Conservation (phyloP, 192 early-diverging fungal genomes). For the Rhizophagus clarus region DNA sequence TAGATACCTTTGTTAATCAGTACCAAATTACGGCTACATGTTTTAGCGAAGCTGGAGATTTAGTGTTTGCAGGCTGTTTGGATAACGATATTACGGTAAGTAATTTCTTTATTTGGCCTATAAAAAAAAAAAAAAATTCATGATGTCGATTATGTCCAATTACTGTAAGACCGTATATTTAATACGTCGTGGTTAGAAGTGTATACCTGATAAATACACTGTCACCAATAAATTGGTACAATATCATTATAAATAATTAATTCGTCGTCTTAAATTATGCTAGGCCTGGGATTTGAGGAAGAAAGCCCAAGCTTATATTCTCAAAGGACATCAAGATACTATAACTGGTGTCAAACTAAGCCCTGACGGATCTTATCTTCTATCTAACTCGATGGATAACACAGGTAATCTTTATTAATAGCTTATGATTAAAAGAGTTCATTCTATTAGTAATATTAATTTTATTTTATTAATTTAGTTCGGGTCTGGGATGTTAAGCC, state of each 20-base stretch:
- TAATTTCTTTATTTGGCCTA: not conserved
- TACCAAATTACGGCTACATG: conserved; percentile 78
- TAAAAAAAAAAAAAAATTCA: not conserved
- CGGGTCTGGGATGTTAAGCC: conserved; percentile 95
- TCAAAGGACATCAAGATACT: conserved; percentile 88
- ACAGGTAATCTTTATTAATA: conserved; percentile 55
- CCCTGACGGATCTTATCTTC: conserved; percentile 80
- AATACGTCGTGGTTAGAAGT: not conserved
- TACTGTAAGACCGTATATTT: conserved; percentile 1
- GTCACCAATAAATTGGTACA: not conserved
- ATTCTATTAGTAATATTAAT: not conserved
- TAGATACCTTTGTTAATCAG: conserved; percentile 57
- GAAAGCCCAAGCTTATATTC: conserved; percentile 58
- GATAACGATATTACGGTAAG: conserved; percentile 83
- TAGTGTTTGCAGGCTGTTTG: conserved; percentile 84
- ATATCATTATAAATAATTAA: not conserved
- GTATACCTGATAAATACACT: not conserved
- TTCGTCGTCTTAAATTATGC: not conserved
- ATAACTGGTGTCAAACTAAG: conserved; percentile 83
- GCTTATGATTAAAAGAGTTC: not conserved
- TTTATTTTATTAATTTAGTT: conserved; percentile 44
- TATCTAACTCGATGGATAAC: conserved; percentile 94
- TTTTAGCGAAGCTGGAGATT: conserved; percentile 74
- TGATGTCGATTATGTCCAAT: not conserved
- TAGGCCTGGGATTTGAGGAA: conserved; percentile 90